A percentile compares a stretch with the other conserved stretches of the same genome.
phyloP scores from a whole-genome alignment of 768 basidiomycete species.

The Mrakia hoshinonis region DNA sequence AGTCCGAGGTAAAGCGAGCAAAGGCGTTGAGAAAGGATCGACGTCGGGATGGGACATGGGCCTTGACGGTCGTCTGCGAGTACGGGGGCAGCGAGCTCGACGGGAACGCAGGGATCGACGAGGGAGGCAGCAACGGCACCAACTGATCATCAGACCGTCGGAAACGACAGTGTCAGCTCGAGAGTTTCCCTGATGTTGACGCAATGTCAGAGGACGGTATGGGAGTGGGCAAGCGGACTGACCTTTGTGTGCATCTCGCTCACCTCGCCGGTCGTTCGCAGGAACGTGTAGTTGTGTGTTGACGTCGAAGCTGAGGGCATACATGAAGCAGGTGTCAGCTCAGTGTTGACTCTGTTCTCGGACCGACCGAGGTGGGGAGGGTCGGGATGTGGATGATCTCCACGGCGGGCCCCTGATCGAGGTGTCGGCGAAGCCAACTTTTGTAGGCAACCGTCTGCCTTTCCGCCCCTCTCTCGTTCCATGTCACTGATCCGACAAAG shows the following conservation, averaged over 20 bases:
- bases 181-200: too few relatives aligned
- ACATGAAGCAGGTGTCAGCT: conserved; percentile 33
- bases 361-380: too few relatives aligned
- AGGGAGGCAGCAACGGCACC: not conserved
- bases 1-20: conserved; percentile 12
- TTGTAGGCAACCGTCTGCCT: too few relatives aligned
- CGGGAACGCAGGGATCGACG: not conserved
- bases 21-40: conserved; percentile 11
- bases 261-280: conserved; percentile 65
- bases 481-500: not conserved
- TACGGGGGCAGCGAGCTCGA: not conserved
- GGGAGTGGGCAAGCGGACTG: not conserved
- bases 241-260: conserved; percentile 68
- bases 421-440: too few relatives aligned
- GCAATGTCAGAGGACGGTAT: too few relatives aligned
- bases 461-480: too few relatives aligned
- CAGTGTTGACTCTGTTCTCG: not conserved
- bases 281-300: conserved; percentile 80
- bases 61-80: conserved; percentile 10
- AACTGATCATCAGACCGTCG: not conserved
- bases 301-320: conserved; percentile 51
- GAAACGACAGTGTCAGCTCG: not conserved
- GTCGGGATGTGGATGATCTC: not conserved
- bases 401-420: not conserved
- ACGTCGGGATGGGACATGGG: not conserved